phyloP scores from a whole-genome alignment of 2,329 filamentous ascomycete genomes.

The Colletotrichum horii region DNA sequence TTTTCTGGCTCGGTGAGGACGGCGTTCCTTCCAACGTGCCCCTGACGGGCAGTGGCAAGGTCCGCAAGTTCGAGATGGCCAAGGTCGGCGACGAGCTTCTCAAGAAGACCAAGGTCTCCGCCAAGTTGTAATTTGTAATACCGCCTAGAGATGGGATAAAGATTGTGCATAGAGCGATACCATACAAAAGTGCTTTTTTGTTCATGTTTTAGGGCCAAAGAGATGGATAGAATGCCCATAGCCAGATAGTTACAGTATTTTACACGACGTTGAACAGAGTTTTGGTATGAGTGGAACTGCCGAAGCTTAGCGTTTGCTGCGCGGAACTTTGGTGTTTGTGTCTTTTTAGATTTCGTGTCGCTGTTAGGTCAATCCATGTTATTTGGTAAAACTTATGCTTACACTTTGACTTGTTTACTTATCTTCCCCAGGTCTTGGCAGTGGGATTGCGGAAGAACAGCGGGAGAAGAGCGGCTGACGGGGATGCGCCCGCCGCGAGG shows the following conservation, averaged over 20 bases:
- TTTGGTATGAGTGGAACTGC: not conserved
- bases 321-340: not conserved
- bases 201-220: not conserved
- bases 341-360: not conserved
- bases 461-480: not conserved
- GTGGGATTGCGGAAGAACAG: not conserved
- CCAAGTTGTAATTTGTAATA: conserved; percentile 44
- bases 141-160: not conserved
- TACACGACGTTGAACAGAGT: not conserved
- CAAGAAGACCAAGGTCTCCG: conserved; percentile 46
- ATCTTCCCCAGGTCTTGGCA: not conserved
- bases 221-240: not conserved
- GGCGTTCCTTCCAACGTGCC: conserved; percentile 62
- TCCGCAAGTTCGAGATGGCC: conserved; percentile 70
- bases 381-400: not conserved
- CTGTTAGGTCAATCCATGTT: not conserved
- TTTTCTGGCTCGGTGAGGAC: conserved; percentile 77
- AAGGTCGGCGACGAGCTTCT: conserved; percentile 60
- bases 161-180: not conserved
- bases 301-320: not conserved
- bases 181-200: not conserved
- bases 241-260: not conserved
- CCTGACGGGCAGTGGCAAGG: conserved; percentile 75
- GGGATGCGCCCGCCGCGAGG: not conserved
- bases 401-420: not conserved